Evolutionary conservation across 306 rosid genomes (phyloP), one percentile per base, ranked within the genome.

Genomic region (Inga leiocalycina): DNA sequence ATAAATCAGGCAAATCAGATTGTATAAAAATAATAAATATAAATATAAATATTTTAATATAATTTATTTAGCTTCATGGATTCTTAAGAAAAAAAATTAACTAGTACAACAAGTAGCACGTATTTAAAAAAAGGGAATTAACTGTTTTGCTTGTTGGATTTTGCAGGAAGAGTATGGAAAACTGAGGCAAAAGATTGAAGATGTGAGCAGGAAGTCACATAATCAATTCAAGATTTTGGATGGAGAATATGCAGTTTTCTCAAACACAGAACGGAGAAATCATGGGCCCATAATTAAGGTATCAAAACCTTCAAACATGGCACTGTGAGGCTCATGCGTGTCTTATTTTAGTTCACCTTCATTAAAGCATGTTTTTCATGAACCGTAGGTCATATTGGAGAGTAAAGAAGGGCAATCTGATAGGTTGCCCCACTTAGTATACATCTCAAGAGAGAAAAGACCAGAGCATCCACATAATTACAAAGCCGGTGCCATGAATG

Each of bases 401-500:
- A 89, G 92, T 44, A 81, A 88, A 62, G 83, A 85, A 62, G 76
- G 85, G 9, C 6, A 4, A 41, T 41, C 78, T 24, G 78, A 84
- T 37, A 7, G 71, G 4, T 15, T 87, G 51, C 95, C 97, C 0
- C 91, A 85, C 75, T 34, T 92, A 64, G 80, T 94, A 2, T 94
- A 94, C 69, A 19, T 90, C 41, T 88, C 93, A 0, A 85, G 97
- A 85, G 98, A 94, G 79, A 94, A 89, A 73, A 80, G 74, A 34
- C 86, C 82, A 13, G 13, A 83, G 10, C 91, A 86, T 69, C 90
- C 89, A 11, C 95, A 94, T 68, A 86, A 83, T 10, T 83, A 87
- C 75, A 94, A 94, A 81, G 98, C 97, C 0, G 96, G 98, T 24
- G 97, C 97, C 52, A 91, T 94, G 97, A 94, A 94, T 66, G 93